A percentile compares a stretch with the other conserved stretches of the same genome.
Evolutionary conservation across 441 rosid species (phyloP).

Genomic region (Adansonia grandidieri): DNA sequence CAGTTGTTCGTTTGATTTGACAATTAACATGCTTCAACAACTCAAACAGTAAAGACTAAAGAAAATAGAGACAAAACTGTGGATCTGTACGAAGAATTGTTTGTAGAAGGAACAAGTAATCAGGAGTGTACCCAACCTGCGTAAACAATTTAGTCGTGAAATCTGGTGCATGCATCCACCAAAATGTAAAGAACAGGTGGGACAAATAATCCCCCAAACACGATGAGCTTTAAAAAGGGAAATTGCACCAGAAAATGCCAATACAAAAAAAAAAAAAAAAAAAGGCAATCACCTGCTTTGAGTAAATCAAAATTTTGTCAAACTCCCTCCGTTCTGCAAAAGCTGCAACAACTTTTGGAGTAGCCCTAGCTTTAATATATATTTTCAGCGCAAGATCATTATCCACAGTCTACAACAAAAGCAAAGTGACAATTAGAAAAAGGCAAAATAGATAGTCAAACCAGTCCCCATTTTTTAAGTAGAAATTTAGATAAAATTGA

Average conservation of each 20-base stretch:
- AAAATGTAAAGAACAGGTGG: background rate
- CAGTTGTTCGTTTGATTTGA: slow-evolving; percentile 6
- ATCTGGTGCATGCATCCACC: background rate
- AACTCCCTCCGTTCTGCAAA: slow-evolving; percentile 99
- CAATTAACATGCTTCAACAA: slow-evolving; percentile 22
- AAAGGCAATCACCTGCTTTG: slow-evolving; percentile 78
- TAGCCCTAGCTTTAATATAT: slow-evolving; percentile 97
- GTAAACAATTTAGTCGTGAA: slow-evolving; percentile 1
- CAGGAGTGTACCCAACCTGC: slow-evolving; percentile 99
- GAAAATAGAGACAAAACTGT: slow-evolving; percentile 61
- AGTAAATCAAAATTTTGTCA: slow-evolving; percentile 95
- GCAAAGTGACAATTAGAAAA: slow-evolving; percentile 24
- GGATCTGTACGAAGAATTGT: slow-evolving; percentile 99
- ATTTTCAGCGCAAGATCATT: slow-evolving; percentile 98
- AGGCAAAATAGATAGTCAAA: background rate
- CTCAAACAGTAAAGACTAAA: slow-evolving; percentile 29
- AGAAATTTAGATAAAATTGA: slow-evolving; percentile 10
- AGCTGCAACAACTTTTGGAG: slow-evolving; percentile 99
- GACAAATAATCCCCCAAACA: background rate
- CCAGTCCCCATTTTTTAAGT: background rate
- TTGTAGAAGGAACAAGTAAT: slow-evolving; percentile 98
- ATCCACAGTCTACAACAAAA: slow-evolving; percentile 85
- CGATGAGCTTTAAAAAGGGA: background rate
- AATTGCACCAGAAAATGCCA: slow-evolving; percentile 14
- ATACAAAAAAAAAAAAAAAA: background rate